Evolutionary conservation across 805 yeast species (phyloP).

Genomic region (Blastobotrys chiropterorum): DNA sequence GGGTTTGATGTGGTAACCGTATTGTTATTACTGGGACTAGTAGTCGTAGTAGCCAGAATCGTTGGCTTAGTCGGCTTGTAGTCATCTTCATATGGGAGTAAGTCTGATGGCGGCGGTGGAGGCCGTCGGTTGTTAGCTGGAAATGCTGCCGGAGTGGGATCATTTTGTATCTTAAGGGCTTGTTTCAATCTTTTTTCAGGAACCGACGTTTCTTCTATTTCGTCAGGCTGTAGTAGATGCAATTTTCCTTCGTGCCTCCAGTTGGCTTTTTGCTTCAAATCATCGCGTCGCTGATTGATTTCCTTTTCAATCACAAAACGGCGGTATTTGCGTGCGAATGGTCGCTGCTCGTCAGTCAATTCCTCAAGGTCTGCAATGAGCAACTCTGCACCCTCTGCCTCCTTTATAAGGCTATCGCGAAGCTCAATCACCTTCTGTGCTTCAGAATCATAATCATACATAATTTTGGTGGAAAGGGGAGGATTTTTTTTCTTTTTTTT

Average conservation of each 20-base stretch:
- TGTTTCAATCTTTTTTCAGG: not conserved
- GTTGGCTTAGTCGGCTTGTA: not conserved
- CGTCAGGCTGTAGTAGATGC: slow-evolving; percentile 3
- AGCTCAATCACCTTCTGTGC: slow-evolving; percentile 8
- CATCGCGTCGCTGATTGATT: slow-evolving; percentile 1
- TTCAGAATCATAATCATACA: slow-evolving; percentile 4
- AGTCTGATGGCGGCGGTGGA: slow-evolving; percentile 6
- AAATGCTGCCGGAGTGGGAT: not conserved
- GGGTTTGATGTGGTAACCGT: not conserved
- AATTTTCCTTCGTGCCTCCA: slow-evolving; percentile 5
- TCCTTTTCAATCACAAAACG: slow-evolving; percentile 9
- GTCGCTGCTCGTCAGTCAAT: slow-evolving; percentile 3
- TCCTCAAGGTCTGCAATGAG: slow-evolving; percentile 3
- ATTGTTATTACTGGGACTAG: not conserved
- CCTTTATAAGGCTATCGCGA: slow-evolving; percentile 7
- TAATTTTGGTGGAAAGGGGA: too few species aligned
- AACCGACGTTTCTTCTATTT: not conserved
- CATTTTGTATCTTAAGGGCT: not conserved
- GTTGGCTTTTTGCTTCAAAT: not conserved
- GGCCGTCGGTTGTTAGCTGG: slow-evolving; percentile 1
- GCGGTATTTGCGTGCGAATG: slow-evolving; percentile 6
- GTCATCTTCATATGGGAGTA: slow-evolving; percentile 6
- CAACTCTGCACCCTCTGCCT: slow-evolving; percentile 5
- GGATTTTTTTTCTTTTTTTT: too few species aligned
- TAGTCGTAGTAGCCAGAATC: not conserved